These are phyloP conservation scores for Hansenula lynferdii DNA, from an alignment of 1,139 yeast species.

Conservation along the genomic window DNA sequence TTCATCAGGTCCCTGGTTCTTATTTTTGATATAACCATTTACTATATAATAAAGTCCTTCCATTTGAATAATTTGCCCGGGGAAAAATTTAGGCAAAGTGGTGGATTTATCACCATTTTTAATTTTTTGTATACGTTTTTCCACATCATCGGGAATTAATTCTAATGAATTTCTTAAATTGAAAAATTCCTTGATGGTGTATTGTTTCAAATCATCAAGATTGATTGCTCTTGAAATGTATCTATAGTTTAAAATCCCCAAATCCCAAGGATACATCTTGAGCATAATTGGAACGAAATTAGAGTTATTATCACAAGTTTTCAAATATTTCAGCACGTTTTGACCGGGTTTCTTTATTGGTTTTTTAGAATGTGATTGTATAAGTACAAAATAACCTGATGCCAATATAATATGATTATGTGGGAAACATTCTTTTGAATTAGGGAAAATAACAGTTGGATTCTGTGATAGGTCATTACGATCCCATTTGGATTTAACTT, in stretches of 20 bases:
- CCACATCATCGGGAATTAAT: background rate
- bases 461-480: background rate
- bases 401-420: background rate
- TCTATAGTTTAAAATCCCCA: background rate
- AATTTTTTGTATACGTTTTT: background rate
- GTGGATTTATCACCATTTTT: background rate
- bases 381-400: background rate
- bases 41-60: background rate
- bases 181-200: background rate
- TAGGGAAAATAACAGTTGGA: background rate
- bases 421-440: background rate
- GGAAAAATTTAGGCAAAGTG: background rate
- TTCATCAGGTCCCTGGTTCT: background rate
- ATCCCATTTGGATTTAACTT: background rate
- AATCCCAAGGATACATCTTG: slow-evolving; percentile 1
- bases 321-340: background rate
- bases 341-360: background rate
- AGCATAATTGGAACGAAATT: background rate
- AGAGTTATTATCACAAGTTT: background rate
- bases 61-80: background rate
- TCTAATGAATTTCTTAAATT: background rate
- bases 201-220: background rate
- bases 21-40: background rate
- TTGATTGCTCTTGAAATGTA: background rate
- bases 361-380: background rate